phyloP scores from a whole-genome alignment of 495 filamentous ascomycete genomes.

The Podospora tetraspora region DNA sequence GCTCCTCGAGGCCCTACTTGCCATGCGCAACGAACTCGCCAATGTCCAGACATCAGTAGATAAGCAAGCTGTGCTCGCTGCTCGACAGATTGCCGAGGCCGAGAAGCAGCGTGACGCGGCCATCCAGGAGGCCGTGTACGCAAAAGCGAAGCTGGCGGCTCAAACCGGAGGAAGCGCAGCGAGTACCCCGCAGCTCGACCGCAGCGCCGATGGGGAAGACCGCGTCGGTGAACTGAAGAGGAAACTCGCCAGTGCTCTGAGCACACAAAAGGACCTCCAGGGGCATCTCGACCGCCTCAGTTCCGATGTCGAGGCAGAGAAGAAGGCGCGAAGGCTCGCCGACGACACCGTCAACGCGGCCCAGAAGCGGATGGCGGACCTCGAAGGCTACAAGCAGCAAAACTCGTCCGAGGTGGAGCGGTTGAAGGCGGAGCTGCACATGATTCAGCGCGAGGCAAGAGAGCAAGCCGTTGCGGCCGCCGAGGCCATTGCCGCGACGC shows the following conservation, averaged over 20 bases:
- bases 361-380: slow-evolving; percentile 72
- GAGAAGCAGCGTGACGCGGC: slow-evolving; percentile 91
- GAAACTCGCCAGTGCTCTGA: slow-evolving; percentile 75
- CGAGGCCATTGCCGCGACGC: slow-evolving; percentile 67
- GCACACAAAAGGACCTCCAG: slow-evolving; percentile 69
- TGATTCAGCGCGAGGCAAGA: slow-evolving; percentile 63
- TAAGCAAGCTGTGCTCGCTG: slow-evolving; percentile 74
- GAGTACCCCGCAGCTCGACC: slow-evolving; percentile 66
- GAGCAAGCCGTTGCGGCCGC: slow-evolving; percentile 71
- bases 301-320: slow-evolving; percentile 73
- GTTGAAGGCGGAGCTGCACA: slow-evolving; percentile 76
- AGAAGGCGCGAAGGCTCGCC: slow-evolving; percentile 69
- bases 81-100: slow-evolving; percentile 83
- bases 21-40: slow-evolving; percentile 78
- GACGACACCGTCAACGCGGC: slow-evolving; percentile 83
- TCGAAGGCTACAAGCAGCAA: slow-evolving; percentile 75
- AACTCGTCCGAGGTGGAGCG: slow-evolving; percentile 77
- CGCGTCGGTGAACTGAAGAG: slow-evolving; percentile 71
- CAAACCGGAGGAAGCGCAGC: slow-evolving; percentile 61
- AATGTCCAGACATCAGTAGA: slow-evolving; percentile 84
- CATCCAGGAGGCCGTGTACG: slow-evolving; percentile 87
- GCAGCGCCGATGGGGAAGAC: slow-evolving; percentile 57
- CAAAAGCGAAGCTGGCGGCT: slow-evolving; percentile 86
- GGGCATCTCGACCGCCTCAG: slow-evolving; percentile 60
- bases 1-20: slow-evolving; percentile 84